These are phyloP conservation scores for Claviceps capensis DNA, from an alignment of 2,329 filamentous ascomycete species.

Conservation along the genomic window DNA sequence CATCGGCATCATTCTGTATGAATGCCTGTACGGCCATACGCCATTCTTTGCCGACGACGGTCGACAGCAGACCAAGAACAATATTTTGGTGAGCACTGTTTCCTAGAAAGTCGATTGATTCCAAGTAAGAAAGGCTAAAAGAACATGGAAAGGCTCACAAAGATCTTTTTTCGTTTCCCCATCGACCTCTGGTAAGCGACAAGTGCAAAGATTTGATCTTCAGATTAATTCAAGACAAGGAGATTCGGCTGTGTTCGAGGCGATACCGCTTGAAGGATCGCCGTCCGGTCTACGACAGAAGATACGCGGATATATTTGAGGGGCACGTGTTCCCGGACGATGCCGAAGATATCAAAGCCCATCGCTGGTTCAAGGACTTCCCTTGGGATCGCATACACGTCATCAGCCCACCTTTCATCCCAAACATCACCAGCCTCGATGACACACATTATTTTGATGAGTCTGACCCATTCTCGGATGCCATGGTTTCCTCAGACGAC, in stretches of 20 bases:
- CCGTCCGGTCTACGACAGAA: conserved; percentile 10
- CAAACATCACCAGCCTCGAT: conserved; percentile 51
- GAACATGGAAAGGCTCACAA: conserved; percentile 46
- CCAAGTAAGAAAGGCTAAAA: neutral
- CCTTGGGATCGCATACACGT: conserved; percentile 65
- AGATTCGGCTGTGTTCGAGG: conserved; percentile 60
- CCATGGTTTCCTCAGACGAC: conserved; percentile 31
- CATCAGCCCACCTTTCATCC: conserved; percentile 64
- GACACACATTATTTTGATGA: conserved; percentile 89
- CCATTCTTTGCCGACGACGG: conserved; percentile 73
- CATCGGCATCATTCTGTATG: conserved; percentile 84
- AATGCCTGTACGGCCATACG: conserved; percentile 85
- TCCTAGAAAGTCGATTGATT: neutral
- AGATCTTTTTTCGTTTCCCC: conserved; percentile 56
- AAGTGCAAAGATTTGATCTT: conserved; percentile 67
- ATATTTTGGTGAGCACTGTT: conserved; percentile 52
- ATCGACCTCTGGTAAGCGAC: conserved; percentile 48
- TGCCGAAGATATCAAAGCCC: conserved; percentile 77
- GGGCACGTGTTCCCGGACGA: conserved; percentile 71
- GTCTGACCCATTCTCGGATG: conserved; percentile 56
- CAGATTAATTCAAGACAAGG: conserved; percentile 58
- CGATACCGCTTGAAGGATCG: conserved; percentile 58
- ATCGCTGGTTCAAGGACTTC: conserved; percentile 72
- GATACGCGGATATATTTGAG: conserved; percentile 14
- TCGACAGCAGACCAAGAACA: conserved; percentile 70